Base-by-base conservation (phyloP, 352 stramenopile genomes). In the Globisporangium viniferum region DNA sequence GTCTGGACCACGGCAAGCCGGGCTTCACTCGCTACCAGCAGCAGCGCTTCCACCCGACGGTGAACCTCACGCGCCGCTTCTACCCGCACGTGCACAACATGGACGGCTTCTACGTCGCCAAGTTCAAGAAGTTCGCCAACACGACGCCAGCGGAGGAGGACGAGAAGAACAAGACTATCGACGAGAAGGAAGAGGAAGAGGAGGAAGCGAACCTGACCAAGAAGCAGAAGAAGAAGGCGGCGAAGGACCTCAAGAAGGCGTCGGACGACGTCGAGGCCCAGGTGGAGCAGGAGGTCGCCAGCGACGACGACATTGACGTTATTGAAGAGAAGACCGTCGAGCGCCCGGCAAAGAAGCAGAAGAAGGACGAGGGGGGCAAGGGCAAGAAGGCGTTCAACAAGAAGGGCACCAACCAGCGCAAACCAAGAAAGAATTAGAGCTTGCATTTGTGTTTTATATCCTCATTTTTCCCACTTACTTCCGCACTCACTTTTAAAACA, bases 1-100 rank as follows among this genome's bases (percentile, higher is more conserved):
- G 96, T n/a, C 81, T 99, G 60, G 92, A 98, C 76, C 98, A 99
- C 84, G 98, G 98, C 81, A 96, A 93, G 66, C 75, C 89, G 7
- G 93, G 93, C 41, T 96, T 98, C 70, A 96, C 90, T 18, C 85
- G 88, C 59, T 99, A 98, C 80, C 92, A 98, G 75, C 90, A 99
- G 73, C 96, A 98, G 71, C 86, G 97, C 63, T 99, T 99, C 85
- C 98, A 99, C 82, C 98, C 97, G 24, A 98, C 93, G 22, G 75
- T 99, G 70, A 84, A 88, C 24, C 81, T 99, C 49, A 99, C 97
- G 46, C 78, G 96, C 39, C 88, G 98, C 62, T 99, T 99, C 76
- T 99, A 99, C 83, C 98, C 98, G 49, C 98, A 99, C 76, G 97
- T 97, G 72, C 98, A 99, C 88, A 99, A 99, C 83, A 99, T 99